Evolutionary conservation across 2,329 filamentous ascomycete genomes (phyloP), one percentile per base, ranked within the genome.

Genomic region (Nothophaeocryptopus gaeumannii): DNA sequence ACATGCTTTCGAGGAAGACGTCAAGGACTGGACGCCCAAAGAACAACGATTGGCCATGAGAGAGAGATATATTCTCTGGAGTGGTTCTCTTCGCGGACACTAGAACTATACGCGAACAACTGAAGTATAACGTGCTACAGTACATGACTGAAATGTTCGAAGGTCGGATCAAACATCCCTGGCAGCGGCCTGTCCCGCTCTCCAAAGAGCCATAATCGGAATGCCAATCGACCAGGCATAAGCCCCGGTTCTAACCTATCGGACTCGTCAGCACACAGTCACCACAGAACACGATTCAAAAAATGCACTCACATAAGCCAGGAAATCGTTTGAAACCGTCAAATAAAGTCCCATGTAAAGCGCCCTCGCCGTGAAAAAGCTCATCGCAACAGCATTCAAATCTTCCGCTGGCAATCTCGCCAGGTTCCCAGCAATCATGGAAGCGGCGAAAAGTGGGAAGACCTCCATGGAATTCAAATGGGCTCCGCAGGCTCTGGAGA

Each of bases 381-480:
- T 50, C 41, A 56, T 30, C 3, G 56, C 58, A 40, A 55, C 45
- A 26, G 30, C 51, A 20, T 59, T 60, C 41, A 63, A 38, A 33
- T 63, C 60, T 14, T 55, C 39, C 1, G 45, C 54, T 0, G 59
- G 58, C 2, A 63, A 38, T 8, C 54, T 53, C 9, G 58, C 54
- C 5, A 56, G 40, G 37, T 61, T 61, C 2, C 60, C 59, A 2
- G 59, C 60, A 11, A 61, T 50, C 53, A 76, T 62, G 3, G 67
- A 69, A 0, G 63, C 65, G 3, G 63, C 58, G 55, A 75, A 72
- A 1, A 76, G 51, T 0, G 70, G 58, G 45, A 67, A 74, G 44
- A 72, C 68, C 46, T 72, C 75, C 10, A 77, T 68, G 0, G 72
- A 67, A 47, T 78, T 78, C 7, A 72, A 67, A 55, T 75, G 73